Evolutionary conservation across 2,329 filamentous ascomycete species (phyloP).

Genomic region (Diplodia sapinea): DNA sequence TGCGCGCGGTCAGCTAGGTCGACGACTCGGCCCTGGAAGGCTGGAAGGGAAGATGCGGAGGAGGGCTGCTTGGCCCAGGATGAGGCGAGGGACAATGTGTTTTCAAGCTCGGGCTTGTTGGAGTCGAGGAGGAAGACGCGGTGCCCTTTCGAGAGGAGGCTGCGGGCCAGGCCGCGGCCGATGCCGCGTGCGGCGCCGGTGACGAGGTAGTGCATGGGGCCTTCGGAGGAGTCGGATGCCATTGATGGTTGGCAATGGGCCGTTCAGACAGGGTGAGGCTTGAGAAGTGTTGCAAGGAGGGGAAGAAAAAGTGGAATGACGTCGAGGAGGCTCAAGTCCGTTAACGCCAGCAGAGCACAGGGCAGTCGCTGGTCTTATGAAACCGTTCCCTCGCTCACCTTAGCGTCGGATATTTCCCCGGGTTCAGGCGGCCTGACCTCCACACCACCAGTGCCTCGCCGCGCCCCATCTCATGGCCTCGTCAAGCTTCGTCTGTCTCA

Average conservation of each 20-base stretch:
- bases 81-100: conserved; percentile 41
- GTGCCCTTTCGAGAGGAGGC: conserved; percentile 52
- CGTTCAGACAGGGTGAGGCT: neutral
- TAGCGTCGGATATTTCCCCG: too few species aligned
- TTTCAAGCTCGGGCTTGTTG: conserved; percentile 49
- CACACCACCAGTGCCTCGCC: too few species aligned
- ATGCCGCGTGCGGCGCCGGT: conserved; percentile 56
- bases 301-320: conserved; percentile 1
- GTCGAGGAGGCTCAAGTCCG: conserved; percentile 1
- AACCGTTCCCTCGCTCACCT: too few species aligned
- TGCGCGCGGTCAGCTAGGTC: conserved; percentile 49
- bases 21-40: conserved; percentile 35
- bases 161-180: conserved; percentile 53
- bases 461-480: too few species aligned
- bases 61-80: conserved; percentile 30
- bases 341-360: neutral
- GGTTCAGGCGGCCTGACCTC: too few species aligned
- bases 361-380: too few species aligned
- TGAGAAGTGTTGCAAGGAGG: too few species aligned
- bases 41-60: conserved; percentile 24
- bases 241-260: neutral
- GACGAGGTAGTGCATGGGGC: conserved; percentile 42
- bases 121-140: conserved; percentile 54
- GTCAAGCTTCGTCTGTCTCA: too few species aligned
- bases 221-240: neutral